Evolutionary conservation across 2,329 filamentous ascomycete species (phyloP).

Genomic region (Ceratocystis smalleyi): DNA sequence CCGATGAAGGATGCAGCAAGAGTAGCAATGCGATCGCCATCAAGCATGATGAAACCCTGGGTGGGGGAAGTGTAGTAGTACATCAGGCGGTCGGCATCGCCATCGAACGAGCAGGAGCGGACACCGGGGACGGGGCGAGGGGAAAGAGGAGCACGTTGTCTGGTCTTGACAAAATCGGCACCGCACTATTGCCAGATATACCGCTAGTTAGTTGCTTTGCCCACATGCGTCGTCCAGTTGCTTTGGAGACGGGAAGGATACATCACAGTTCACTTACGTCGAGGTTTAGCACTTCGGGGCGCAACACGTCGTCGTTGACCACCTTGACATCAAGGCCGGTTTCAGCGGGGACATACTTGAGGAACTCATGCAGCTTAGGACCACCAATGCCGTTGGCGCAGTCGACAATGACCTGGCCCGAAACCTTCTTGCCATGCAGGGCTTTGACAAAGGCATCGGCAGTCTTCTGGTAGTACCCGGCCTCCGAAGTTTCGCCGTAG

Average conservation of each 20-base stretch:
- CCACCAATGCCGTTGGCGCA: constrained; percentile 95
- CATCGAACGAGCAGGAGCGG: constrained; percentile 81
- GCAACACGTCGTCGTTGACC: constrained; percentile 83
- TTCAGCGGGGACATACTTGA: constrained; percentile 62
- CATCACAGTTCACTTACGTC: constrained; percentile 42
- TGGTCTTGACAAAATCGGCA: constrained; percentile 94
- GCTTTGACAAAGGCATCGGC: constrained; percentile 69
- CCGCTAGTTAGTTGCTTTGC: not conserved
- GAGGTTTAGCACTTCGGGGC: constrained; percentile 75
- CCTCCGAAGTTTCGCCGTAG: constrained; percentile 78
- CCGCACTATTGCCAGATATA: constrained; percentile 47
- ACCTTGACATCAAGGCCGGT: constrained; percentile 67
- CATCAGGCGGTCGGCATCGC: constrained; percentile 86
- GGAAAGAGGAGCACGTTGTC: constrained; percentile 72
- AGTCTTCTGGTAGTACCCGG: constrained; percentile 91
- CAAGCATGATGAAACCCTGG: constrained; percentile 76
- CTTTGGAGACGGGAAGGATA: not conserved
- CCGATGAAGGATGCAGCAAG: constrained; percentile 87
- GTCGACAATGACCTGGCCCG: constrained; percentile 68
- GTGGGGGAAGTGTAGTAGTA: constrained; percentile 85
- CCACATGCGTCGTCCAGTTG: too few relatives aligned
- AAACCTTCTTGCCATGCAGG: constrained; percentile 59
- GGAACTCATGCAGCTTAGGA: constrained; percentile 70
- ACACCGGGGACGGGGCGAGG: constrained; percentile 63
- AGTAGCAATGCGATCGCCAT: constrained; percentile 92